Conservation (phyloP, 2,329 filamentous ascomycete species). For the Magnaporthiopsis poae region DNA sequence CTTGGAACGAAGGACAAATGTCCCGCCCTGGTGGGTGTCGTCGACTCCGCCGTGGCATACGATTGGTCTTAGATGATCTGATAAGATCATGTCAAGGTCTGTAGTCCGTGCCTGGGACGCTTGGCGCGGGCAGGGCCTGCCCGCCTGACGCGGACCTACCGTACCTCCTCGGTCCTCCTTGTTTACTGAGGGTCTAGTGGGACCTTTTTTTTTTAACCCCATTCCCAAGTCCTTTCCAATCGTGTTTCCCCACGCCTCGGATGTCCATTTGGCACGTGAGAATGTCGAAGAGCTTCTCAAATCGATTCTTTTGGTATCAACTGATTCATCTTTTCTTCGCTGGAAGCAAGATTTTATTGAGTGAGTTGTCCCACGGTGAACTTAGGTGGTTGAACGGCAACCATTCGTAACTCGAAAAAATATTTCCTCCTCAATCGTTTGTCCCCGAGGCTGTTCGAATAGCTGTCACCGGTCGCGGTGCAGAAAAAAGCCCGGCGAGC, state of each 20-base stretch:
- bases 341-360: too few relatives aligned
- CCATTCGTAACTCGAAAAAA: too few relatives aligned
- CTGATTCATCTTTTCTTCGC: too few relatives aligned
- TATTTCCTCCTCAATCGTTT: too few relatives aligned
- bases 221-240: too few relatives aligned
- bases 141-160: not conserved
- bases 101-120: not conserved
- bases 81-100: slow-evolving; percentile 14
- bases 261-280: not conserved
- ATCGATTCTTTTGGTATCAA: too few relatives aligned
- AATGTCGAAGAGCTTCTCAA: not conserved
- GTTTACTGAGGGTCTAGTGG: not conserved
- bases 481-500: too few relatives aligned
- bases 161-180: not conserved
- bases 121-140: not conserved
- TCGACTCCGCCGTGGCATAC: not conserved
- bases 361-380: too few relatives aligned
- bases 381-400: too few relatives aligned
- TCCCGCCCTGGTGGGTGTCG: not conserved
- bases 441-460: too few relatives aligned
- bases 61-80: slow-evolving; percentile 18
- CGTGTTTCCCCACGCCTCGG: not conserved
- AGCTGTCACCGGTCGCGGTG: too few relatives aligned
- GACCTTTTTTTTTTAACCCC: not conserved
- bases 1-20: too few relatives aligned